Evolutionary conservation across 2,329 filamentous ascomycete genomes (phyloP).

Genomic region (Calonectria pseudoturangicola): DNA sequence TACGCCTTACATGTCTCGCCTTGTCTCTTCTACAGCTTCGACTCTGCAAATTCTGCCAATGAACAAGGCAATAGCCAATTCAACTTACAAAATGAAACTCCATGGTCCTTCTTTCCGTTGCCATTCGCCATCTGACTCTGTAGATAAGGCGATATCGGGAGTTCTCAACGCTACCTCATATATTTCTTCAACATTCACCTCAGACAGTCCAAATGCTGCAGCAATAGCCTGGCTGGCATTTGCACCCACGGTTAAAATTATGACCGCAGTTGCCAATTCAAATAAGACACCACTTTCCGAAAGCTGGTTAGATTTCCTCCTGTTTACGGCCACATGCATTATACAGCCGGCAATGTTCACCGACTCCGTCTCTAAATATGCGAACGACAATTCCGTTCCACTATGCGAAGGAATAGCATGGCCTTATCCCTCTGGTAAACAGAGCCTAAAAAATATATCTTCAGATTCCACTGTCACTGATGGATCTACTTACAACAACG

Average conservation of each 20-base stretch:
- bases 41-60: constrained; percentile 11
- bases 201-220: not conserved
- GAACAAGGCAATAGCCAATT: constrained; percentile 1
- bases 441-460: constrained; percentile 11
- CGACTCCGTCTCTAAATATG: not conserved
- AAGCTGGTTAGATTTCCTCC: not conserved
- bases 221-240: constrained; percentile 14
- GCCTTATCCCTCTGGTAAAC: not conserved
- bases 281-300: not conserved
- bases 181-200: not conserved
- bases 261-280: not conserved
- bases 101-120: constrained; percentile 17
- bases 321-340: constrained; percentile 6
- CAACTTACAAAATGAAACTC: constrained; percentile 11
- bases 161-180: not conserved
- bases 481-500: not conserved
- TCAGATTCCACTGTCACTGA: not conserved
- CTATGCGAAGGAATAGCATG: constrained; percentile 5
- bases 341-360: not conserved
- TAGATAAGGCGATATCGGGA: not conserved
- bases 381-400: not conserved
- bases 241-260: not conserved
- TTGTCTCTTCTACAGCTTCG: constrained; percentile 5
- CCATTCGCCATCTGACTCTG: not conserved
- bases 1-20: constrained; percentile 6